Conservation (phyloP, 768 basidiomycete genomes). For the Podaxis carcinomalis region DNA sequence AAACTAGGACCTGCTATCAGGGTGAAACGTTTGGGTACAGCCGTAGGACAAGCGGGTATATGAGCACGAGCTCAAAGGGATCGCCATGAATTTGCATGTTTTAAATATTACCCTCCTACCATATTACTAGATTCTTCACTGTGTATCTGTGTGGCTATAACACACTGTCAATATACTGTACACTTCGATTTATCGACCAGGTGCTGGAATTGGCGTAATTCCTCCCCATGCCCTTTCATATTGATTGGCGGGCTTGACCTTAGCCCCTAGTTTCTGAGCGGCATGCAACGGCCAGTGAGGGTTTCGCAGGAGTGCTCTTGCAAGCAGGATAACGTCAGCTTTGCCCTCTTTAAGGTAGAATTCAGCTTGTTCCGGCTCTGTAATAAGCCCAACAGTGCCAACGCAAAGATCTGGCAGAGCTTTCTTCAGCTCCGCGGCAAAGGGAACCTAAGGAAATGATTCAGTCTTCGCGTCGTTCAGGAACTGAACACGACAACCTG, state of each 20-base stretch:
- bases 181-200: not conserved
- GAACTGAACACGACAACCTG: constrained; percentile 40
- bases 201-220: not conserved
- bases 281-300: constrained; percentile 63
- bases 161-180: not conserved
- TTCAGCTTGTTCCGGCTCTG: constrained; percentile 48
- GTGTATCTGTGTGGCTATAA: not conserved
- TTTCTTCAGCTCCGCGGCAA: constrained; percentile 62
- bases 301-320: constrained; percentile 61
- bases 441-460: constrained; percentile 46
- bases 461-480: not conserved
- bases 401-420: constrained; percentile 51
- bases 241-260: constrained; percentile 68
- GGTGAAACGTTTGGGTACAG: constrained; percentile 13
- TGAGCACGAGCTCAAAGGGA: no score
- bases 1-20: constrained; percentile 46
- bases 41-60: no score
- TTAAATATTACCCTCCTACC: no score
- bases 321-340: constrained; percentile 66
- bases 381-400: constrained; percentile 73
- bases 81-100: no score
- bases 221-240: constrained; percentile 60
- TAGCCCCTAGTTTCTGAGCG: constrained; percentile 60
- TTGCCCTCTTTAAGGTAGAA: constrained; percentile 58
- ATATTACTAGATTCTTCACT: not conserved